These are phyloP conservation scores for Malassezia psittaci DNA, from an alignment of 1,284 basidiomycete species.

Conservation along the genomic window DNA sequence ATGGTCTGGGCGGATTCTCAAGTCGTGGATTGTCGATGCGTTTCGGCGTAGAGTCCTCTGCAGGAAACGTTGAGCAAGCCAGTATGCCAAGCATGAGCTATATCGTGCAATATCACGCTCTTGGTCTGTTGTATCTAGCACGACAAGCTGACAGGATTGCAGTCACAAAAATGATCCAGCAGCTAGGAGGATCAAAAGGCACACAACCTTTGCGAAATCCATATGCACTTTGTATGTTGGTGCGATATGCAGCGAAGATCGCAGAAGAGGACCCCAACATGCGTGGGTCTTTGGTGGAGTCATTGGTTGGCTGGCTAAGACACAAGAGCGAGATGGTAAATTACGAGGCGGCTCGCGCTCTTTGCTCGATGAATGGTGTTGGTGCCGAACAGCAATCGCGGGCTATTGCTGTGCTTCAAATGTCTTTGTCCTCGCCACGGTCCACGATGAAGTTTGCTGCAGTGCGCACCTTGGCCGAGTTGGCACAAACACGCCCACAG, in stretches of 20 bases:
- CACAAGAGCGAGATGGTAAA: conserved; percentile 99
- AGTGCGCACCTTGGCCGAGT: conserved; percentile 78
- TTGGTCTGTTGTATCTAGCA: conserved; percentile 87
- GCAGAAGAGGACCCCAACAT: conserved; percentile 81
- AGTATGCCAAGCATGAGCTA: conserved; percentile 55
- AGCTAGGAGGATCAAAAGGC: conserved; percentile 50
- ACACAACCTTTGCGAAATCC: conserved; percentile 79
- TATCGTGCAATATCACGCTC: conserved; percentile 93
- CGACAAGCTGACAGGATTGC: conserved; percentile 98
- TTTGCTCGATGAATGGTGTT: conserved; percentile 87
- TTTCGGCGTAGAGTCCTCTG: conserved; percentile 23
- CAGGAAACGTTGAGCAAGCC: conserved; percentile 58
- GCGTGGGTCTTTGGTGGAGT: conserved; percentile 62
- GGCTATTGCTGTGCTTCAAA: conserved; percentile 56
- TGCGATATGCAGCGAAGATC: conserved; percentile 91
- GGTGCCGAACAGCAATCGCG: conserved; percentile 67
- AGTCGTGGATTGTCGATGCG: conserved; percentile 45
- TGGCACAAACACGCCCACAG: conserved; percentile 65
- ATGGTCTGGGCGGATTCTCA: conserved; percentile 47
- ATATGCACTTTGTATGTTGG: conserved; percentile 98
- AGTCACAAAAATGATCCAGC: conserved; percentile 97
- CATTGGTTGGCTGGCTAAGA: conserved; percentile 85
- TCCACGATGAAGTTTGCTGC: conserved; percentile 87
- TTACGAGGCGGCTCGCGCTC: conserved; percentile 91
- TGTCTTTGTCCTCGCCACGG: conserved; percentile 45